These are phyloP conservation scores for Daldinia vernicosa DNA, from an alignment of 495 filamentous ascomycete genomes.

Conservation along the genomic window DNA sequence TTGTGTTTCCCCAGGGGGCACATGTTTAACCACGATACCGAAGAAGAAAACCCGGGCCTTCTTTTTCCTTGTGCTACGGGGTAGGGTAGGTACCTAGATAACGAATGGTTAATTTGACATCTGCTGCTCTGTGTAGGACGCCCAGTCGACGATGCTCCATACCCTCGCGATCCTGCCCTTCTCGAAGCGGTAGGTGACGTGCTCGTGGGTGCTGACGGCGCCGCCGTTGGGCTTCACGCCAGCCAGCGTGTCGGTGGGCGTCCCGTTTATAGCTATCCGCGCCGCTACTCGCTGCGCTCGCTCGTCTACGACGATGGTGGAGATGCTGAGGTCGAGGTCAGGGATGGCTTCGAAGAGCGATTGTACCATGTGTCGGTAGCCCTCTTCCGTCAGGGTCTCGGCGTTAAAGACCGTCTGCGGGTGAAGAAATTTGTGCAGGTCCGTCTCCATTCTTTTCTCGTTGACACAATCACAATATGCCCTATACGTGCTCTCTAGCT, in stretches of 20 bases:
- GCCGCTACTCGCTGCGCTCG: constrained; percentile 40
- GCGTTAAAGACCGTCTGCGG: constrained; percentile 42
- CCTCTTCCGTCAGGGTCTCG: constrained; percentile 27
- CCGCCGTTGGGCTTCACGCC: constrained; percentile 20
- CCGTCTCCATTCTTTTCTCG: constrained; percentile 37
- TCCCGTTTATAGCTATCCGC: constrained; percentile 45
- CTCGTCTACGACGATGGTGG: constrained; percentile 39
- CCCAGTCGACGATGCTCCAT: constrained; percentile 49
- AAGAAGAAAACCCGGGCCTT: not conserved
- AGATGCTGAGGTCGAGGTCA: constrained; percentile 38
- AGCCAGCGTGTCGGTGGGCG: constrained; percentile 43
- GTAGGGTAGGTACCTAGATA: no score
- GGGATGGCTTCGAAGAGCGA: constrained; percentile 27
- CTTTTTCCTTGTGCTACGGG: not conserved
- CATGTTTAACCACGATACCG: not conserved
- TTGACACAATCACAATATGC: constrained; percentile 47
- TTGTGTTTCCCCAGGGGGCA: not conserved
- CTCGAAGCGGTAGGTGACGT: constrained; percentile 49
- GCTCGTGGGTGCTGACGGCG: constrained; percentile 45
- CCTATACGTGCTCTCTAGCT: constrained; percentile 28
- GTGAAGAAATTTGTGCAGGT: constrained; percentile 38
- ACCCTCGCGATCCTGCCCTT: constrained; percentile 48
- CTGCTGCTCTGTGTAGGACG: constrained; percentile 42
- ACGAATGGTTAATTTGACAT: constrained; percentile 10
- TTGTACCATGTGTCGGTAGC: constrained; percentile 44